These are phyloP conservation scores for Ormosia emarginata DNA, from an alignment of 306 rosid genomes.

Conservation along the genomic window DNA sequence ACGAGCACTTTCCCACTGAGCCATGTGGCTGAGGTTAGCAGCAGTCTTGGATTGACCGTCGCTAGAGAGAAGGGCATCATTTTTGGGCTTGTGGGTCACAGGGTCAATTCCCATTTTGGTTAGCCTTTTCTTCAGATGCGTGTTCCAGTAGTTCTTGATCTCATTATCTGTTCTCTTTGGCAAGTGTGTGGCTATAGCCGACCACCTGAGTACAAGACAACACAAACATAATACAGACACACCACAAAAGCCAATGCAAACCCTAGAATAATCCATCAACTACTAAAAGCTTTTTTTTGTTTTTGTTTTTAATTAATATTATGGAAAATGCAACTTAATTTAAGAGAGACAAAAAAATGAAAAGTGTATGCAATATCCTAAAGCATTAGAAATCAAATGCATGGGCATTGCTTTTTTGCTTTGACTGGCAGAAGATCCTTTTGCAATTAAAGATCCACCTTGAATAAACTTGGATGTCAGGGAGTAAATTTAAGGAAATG, in stretches of 20 bases:
- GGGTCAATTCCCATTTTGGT: slow-evolving; percentile 99
- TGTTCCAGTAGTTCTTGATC: slow-evolving; percentile 97
- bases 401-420: neutral
- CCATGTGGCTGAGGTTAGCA: slow-evolving; percentile 93
- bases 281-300: neutral
- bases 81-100: slow-evolving; percentile 88
- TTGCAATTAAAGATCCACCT: slow-evolving; percentile 31
- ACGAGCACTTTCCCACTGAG: slow-evolving; percentile 99
- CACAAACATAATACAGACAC: slow-evolving; percentile 2
- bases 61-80: slow-evolving; percentile 59
- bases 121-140: slow-evolving; percentile 88
- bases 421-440: slow-evolving; percentile 15
- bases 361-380: neutral
- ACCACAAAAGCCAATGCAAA: slow-evolving; percentile 19
- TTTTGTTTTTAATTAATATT: neutral
- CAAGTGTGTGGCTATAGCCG: slow-evolving; percentile 99
- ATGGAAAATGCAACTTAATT: neutral
- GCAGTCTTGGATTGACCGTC: slow-evolving; percentile 83
- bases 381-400: slow-evolving; percentile 19
- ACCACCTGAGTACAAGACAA: slow-evolving; percentile 66
- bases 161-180: slow-evolving; percentile 95
- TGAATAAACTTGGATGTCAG: slow-evolving; percentile 42
- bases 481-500: slow-evolving; percentile 31
- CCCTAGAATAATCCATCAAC: slow-evolving; percentile 32
- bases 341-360: neutral